phyloP scores from a whole-genome alignment of 352 stramenopile genomes.

The Phytophthora niederhauseri region DNA sequence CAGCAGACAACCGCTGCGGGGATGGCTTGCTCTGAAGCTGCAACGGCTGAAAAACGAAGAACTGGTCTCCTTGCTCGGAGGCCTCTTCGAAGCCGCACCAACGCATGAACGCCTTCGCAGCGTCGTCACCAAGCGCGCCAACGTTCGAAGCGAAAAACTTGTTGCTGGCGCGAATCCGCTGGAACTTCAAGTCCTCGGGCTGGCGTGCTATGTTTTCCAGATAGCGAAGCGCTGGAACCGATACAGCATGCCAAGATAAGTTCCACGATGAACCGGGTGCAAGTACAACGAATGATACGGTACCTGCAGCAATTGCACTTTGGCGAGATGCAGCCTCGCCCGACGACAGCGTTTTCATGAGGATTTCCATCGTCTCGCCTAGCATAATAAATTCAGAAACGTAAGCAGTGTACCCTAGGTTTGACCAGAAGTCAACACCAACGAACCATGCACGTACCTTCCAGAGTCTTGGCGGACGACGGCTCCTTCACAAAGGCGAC shows the following conservation, averaged over 20 bases:
- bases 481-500: conserved; percentile 52
- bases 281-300: neutral
- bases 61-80: conserved; percentile 38
- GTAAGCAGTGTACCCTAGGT: neutral
- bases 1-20: conserved; percentile 22
- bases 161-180: conserved; percentile 76
- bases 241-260: neutral
- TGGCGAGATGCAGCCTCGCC: conserved; percentile 20
- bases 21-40: conserved; percentile 5
- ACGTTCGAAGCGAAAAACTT: conserved; percentile 71
- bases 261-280: neutral
- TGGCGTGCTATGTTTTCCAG: conserved; percentile 66
- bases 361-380: conserved; percentile 34
- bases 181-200: conserved; percentile 65
- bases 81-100: conserved; percentile 65
- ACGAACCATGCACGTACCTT: conserved; percentile 23
- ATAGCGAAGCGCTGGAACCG: conserved; percentile 57
- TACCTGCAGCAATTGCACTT: conserved; percentile 47
- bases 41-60: conserved; percentile 46
- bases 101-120: conserved; percentile 32
- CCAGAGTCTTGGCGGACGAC: conserved; percentile 16
- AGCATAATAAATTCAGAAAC: neutral
- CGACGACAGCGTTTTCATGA: conserved; percentile 26
- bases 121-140: conserved; percentile 27
- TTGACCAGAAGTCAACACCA: neutral